A percentile compares a stretch with the other conserved stretches of the same genome.
Evolutionary conservation across 345 rosid species (phyloP).

Genomic region (Acer negundo): DNA sequence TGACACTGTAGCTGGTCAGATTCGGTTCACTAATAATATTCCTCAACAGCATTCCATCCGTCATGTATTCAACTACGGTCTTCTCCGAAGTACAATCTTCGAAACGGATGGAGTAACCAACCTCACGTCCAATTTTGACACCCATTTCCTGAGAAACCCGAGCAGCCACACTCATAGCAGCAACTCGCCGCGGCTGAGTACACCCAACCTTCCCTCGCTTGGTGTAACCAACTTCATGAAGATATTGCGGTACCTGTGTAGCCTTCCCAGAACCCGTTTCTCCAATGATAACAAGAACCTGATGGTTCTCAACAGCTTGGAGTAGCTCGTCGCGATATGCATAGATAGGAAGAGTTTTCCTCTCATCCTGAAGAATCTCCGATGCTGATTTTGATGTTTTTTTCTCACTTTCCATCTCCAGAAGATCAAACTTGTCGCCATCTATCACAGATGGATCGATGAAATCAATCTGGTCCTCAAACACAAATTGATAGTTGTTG

Average conservation of each 20-base stretch:
- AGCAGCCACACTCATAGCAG: slow-evolving; percentile 99
- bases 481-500: slow-evolving; percentile 80
- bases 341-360: slow-evolving; percentile 83
- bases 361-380: slow-evolving; percentile 87
- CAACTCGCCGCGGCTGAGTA: slow-evolving; percentile 93
- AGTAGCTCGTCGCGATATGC: slow-evolving; percentile 80
- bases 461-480: slow-evolving; percentile 91
- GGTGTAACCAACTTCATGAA: slow-evolving; percentile 95
- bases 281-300: slow-evolving; percentile 97
- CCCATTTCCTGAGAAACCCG: slow-evolving; percentile 99
- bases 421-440: slow-evolving; percentile 68
- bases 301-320: slow-evolving; percentile 67
- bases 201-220: slow-evolving; percentile 89
- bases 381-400: slow-evolving; percentile 48
- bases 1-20: slow-evolving; percentile 83
- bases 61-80: slow-evolving; percentile 82
- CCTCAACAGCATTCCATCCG: slow-evolving; percentile 93
- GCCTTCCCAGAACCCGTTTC: slow-evolving; percentile 99
- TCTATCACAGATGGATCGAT: slow-evolving; percentile 75
- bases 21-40: slow-evolving; percentile 95
- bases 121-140: slow-evolving; percentile 96
- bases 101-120: slow-evolving; percentile 94
- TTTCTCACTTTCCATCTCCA: no score
- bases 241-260: slow-evolving; percentile 96
- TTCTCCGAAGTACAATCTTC: slow-evolving; percentile 98